A percentile compares a stretch with the other conserved stretches of the same genome.
phyloP scores from a whole-genome alignment of 75 land plant genomes.

The Ceratopteris richardii region DNA sequence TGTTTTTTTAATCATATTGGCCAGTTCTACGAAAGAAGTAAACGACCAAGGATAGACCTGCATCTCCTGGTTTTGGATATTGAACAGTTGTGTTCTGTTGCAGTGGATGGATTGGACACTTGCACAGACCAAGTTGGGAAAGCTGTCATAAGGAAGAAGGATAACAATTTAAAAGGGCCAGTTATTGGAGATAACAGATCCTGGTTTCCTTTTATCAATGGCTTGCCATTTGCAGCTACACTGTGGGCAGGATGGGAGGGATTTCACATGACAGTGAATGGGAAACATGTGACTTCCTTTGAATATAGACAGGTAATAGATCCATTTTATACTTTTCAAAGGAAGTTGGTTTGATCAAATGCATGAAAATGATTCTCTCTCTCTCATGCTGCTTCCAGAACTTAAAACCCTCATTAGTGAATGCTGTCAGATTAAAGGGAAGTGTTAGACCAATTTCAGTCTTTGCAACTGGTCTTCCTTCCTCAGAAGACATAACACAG shows the following conservation, averaged over 20 bases:
- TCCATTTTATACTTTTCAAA: background rate
- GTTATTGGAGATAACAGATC: constrained; percentile 19
- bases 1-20: no score
- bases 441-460: constrained; percentile 61
- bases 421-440: constrained; percentile 62
- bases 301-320: constrained; percentile 72
- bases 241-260: constrained; percentile 78
- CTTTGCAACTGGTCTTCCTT: constrained; percentile 80
- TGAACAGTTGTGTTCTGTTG: background rate
- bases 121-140: constrained; percentile 70
- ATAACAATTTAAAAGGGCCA: constrained; percentile 1
- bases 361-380: background rate
- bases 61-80: no score
- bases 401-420: constrained; percentile 95
- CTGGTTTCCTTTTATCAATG: constrained; percentile 90
- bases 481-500: constrained; percentile 74
- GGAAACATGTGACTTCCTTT: constrained; percentile 90
- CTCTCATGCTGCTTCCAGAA: constrained; percentile 30
- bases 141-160: constrained; percentile 15
- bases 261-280: constrained; percentile 92
- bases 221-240: constrained; percentile 68
- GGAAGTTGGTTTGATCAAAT: background rate
- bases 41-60: no score
- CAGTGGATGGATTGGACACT: constrained; percentile 80
- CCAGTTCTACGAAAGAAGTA: no score